Base-by-base conservation (phyloP, 257 asterid species). In the Rhazya stricta region DNA sequence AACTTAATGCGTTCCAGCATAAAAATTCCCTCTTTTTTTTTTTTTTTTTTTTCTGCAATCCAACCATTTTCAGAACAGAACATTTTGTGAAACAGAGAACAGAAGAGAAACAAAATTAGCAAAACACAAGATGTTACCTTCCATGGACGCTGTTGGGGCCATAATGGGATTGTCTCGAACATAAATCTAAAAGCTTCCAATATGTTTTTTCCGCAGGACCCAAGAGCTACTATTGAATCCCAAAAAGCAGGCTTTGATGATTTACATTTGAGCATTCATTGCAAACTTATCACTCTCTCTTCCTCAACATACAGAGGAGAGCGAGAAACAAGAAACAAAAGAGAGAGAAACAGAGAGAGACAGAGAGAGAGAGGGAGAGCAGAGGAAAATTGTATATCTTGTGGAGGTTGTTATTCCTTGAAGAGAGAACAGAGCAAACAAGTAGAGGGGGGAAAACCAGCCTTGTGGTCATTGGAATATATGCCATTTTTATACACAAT, bases 341-440 rank as follows among this genome's bases (percentile, higher is more conserved):
- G 75, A 78, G 54, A 60, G 66, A 78, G 68, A 74, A 46, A 58
- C 2, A 29, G 63, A 57, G 50, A 54, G 27, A 56, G 51, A 69
- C 62, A 72, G 73, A 25, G 70, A 16, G 41, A 30, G 73, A 36
- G 27, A 30, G 67, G 71, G 53, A 50, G 58, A 25, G 46, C 62
- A 27, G 43, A 10, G 21, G 51, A 66, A 72, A 81, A 69, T 77
- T 86, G 88, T 39, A 75, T 85, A 66, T 82, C 85, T 86, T 84
- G 65, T 66, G 74, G 79, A 75, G 87, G 84, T 79, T 84, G 87
- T 81, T 86, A 84, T 91, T 85, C 80, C 79, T 80, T 69, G 74
- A 25, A 65, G 69, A 74, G 74, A 21, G 71, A 61, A 39, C 23
- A 72, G 27, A 43, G 69, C 25, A 71, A 58, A 71, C 51, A 77